Base-by-base conservation (phyloP, 1,139 yeast species). In the Blastobotrys raffinosifermentans region DNA sequence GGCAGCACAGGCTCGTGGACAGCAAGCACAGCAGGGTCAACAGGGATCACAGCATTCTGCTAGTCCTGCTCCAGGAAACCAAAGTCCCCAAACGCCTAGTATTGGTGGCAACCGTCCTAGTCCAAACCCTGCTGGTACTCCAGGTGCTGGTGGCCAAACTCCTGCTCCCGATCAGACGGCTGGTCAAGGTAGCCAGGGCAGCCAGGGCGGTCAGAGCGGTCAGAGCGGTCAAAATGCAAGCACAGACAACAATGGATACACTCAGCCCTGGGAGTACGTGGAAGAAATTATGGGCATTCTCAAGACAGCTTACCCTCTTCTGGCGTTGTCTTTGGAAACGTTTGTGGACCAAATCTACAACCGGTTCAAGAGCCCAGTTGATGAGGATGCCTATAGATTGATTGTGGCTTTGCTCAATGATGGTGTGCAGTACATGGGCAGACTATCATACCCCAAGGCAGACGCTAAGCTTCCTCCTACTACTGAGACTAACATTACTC, bases 251-350 rank as follows among this genome's bases (percentile, higher is more conserved):
- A 8, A 8, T 6, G 38, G 47, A 33, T 45, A 49, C 26, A 52
- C 81, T 38, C 93, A 85, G 60, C 94, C 97, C 8, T 85, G 95
- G 93, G 95, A 86, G 51, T 82, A 87, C 55, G 89, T 89, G 32
- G 97, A 93, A 47, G 97, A 89, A 54, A 82, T 93, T 43, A 86
- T 87, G 85, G 93, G 93, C 19, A 86, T 89, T 38, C 69, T 91
- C 58, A 93, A 93, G 57, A 93, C 98, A 0, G 96, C 97, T 0
- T 91, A 89, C 60, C 99, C 99, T 6, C 66, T 93, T 38, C 66
- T 93, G 46, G 96, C 98, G 0, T 72, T 93, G 40, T 87, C 97
- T 0, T 69, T 93, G 47, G 99, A 93, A 61, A 86, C 97, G 0
- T 67, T 93, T 45, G 96, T 91, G 33, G 98, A 93, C 54, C 98